Evolutionary conservation across 2,329 filamentous ascomycete genomes (phyloP).

Genomic region (Scedosporium minutisporum): DNA sequence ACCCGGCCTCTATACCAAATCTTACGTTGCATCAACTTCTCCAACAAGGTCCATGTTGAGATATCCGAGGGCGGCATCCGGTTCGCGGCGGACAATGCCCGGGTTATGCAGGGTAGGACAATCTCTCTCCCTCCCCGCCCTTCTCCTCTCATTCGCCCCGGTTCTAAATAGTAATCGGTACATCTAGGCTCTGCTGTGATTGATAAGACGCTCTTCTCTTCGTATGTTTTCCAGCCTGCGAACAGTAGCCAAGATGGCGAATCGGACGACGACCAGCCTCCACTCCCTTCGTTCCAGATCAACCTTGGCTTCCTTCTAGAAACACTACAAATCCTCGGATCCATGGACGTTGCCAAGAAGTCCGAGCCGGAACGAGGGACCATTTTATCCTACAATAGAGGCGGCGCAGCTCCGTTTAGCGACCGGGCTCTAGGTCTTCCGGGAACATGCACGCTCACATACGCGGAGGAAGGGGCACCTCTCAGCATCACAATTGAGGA

Average conservation of each 20-base stretch:
- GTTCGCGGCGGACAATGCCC: slow-evolving; percentile 79
- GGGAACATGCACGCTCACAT: slow-evolving; percentile 77
- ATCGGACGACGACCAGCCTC: slow-evolving; percentile 27
- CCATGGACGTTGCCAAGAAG: slow-evolving; percentile 57
- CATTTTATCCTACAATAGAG: slow-evolving; percentile 44
- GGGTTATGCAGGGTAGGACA: slow-evolving; percentile 73
- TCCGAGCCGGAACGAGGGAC: slow-evolving; percentile 50
- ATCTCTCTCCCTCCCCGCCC: too few relatives aligned
- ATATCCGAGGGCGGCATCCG: slow-evolving; percentile 78
- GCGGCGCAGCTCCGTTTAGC: slow-evolving; percentile 61
- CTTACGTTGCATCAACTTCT: slow-evolving; percentile 49
- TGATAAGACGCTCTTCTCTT: slow-evolving; percentile 80
- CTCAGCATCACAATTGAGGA: slow-evolving; percentile 83
- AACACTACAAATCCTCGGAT: slow-evolving; percentile 88
- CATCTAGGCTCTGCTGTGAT: slow-evolving; percentile 57
- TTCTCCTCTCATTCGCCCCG: not conserved
- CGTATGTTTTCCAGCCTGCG: slow-evolving; percentile 58
- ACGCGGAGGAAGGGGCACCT: slow-evolving; percentile 63
- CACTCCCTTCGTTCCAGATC: slow-evolving; percentile 69
- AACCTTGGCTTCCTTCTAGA: slow-evolving; percentile 82
- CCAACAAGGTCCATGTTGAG: slow-evolving; percentile 52
- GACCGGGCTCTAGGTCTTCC: slow-evolving; percentile 74
- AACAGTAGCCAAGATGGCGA: slow-evolving; percentile 17
- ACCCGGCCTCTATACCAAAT: slow-evolving; percentile 64
- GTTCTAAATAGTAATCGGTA: slow-evolving; percentile 6